Evolutionary conservation across 495 filamentous ascomycete genomes (phyloP), one percentile per base, ranked within the genome.

Genomic region (Podospora didyma): DNA sequence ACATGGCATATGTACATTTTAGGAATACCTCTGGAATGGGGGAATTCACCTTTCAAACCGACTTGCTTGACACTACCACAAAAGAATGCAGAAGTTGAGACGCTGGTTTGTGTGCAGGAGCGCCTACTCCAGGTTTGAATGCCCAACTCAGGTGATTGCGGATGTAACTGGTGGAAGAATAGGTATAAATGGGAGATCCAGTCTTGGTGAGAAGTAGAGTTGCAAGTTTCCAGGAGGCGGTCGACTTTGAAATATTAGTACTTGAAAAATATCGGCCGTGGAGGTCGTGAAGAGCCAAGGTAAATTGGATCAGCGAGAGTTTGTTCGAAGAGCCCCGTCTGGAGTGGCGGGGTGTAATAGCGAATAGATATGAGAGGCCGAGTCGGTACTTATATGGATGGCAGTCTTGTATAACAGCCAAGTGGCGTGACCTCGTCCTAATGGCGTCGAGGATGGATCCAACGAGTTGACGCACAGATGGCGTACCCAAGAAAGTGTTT

Each of bases 391-490:
- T 42, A 14, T 7, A 42, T 16, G 39, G 39, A 26, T 57, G 58
- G 28, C 49, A 44, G 58, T 56, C 58, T 61, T 61, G 58, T 61
- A 42, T 49, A 52, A 52, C 35, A 41, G 48, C 41, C 52, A 59
- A 37, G 56, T 59, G 55, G 47, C 55, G 26, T 44, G 45, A 41
- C 47, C 51, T 46, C 44, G 20, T 56, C 47, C n/a, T 41, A 58
- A 54, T 48, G 39, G 39, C 39, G 35, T 51, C 51, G 62, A 50
- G 28, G 46, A 61, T 45, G 55, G 56, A 49, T 58, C 46, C 51
- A 62, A 58, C 51, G 57, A 48, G 57, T 58, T 62, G 60, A 54
- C 60, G 60, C 60, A 62, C 60, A 62, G 55, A 53, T 58, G 48
- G 49, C 51, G 60, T 58, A 42, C 55, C 48, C 37, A 54, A 51